phyloP scores from a whole-genome alignment of 352 stramenopile species.

The Poterioochromonas sp. region DNA sequence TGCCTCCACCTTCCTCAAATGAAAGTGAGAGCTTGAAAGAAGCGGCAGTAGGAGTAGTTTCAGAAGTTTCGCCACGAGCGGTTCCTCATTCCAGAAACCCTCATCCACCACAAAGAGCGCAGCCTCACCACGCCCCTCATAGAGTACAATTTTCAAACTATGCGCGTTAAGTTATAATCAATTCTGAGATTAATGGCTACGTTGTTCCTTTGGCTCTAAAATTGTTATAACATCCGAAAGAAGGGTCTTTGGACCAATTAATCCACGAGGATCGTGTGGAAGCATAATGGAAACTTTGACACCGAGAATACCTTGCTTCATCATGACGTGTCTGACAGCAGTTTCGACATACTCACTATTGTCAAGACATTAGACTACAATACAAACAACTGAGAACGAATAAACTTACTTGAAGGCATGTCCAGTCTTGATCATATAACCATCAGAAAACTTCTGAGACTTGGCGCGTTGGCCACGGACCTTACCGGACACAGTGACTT shows the following conservation, averaged over 20 bases:
- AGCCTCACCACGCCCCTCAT: no score
- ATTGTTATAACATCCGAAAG: constrained; percentile 98
- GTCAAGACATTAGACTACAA: not conserved
- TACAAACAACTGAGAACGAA: not conserved
- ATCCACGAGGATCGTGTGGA: constrained; percentile 91
- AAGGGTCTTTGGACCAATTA: constrained; percentile 90
- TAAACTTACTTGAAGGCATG: constrained; percentile 67
- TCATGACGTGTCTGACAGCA: constrained; percentile 95
- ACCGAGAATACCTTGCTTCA: constrained; percentile 98
- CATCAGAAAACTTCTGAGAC: constrained; percentile 99
- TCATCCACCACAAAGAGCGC: no score
- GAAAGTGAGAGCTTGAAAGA: no score
- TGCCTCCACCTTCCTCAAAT: no score
- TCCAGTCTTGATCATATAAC: constrained; percentile 99
- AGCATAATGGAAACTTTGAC: constrained; percentile 99
- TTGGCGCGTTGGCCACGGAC: constrained; percentile 97
- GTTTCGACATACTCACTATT: constrained; percentile 93
- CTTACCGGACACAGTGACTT: constrained; percentile 99
- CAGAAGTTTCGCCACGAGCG: no score
- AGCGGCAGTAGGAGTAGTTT: no score
- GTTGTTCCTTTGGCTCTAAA: constrained; percentile 92
- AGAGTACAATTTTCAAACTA: no score
- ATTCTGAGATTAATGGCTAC: not conserved
- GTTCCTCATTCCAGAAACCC: no score
- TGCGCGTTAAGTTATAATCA: not conserved